Evolutionary conservation across 1,284 basidiomycete genomes (phyloP).

Genomic region (Tilletia indica): DNA sequence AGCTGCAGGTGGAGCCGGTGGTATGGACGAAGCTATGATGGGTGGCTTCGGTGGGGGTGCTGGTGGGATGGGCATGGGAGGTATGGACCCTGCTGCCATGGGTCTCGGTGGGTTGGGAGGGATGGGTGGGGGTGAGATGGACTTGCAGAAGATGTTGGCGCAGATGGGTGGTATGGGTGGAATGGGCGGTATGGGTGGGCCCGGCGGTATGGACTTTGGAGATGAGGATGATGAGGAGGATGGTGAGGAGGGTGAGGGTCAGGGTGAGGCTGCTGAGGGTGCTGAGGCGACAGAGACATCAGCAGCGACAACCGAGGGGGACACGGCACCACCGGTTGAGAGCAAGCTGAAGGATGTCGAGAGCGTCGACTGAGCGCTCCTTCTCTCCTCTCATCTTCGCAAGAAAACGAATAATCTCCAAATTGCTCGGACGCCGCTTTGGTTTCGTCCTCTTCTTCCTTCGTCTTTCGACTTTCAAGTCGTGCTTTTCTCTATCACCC

Average conservation of each 20-base stretch:
- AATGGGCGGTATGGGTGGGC: slow-evolving; percentile 19
- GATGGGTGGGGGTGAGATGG: slow-evolving; percentile 31
- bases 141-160: slow-evolving; percentile 31
- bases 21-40: slow-evolving; percentile 29
- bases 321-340: background rate
- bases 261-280: slow-evolving; percentile 61
- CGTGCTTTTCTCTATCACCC: too few relatives aligned
- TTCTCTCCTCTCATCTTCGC: too few relatives aligned
- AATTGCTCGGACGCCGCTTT: too few relatives aligned
- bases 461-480: too few relatives aligned
- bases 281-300: slow-evolving; percentile 51
- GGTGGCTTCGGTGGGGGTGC: slow-evolving; percentile 58
- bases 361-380: slow-evolving; percentile 23
- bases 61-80: slow-evolving; percentile 52
- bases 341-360: slow-evolving; percentile 22
- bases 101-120: slow-evolving; percentile 29
- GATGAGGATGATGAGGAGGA: slow-evolving; percentile 43
- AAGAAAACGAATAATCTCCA: too few relatives aligned
- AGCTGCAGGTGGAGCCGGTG: slow-evolving; percentile 16
- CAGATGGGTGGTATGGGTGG: slow-evolving; percentile 36
- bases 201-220: slow-evolving; percentile 32
- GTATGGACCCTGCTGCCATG: slow-evolving; percentile 35
- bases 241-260: slow-evolving; percentile 27
- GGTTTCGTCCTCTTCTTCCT: too few relatives aligned
- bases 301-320: slow-evolving; percentile 14